Percentiles rank a stretch among this genome's conserved stretches.
Evolutionary conservation across 2,329 filamentous ascomycete species (phyloP).

Genomic region (Colletotrichum incanum): DNA sequence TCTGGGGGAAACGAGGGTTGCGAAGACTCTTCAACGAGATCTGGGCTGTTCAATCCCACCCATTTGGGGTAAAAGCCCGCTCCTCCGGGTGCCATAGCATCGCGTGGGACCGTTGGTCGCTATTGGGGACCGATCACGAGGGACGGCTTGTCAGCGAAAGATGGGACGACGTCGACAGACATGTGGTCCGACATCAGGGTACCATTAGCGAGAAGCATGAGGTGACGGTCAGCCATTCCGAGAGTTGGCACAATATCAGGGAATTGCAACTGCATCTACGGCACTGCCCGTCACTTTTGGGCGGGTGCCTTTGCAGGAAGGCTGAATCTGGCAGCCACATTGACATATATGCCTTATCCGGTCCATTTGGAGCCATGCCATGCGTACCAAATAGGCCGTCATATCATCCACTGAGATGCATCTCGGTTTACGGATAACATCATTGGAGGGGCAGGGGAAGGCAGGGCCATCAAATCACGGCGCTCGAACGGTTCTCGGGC

Average conservation of each 20-base stretch:
- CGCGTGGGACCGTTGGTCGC: conserved; percentile 13
- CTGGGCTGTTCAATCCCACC: conserved; percentile 18
- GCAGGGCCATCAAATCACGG: background rate
- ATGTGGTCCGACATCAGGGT: conserved; percentile 36
- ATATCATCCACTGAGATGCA: conserved; percentile 4
- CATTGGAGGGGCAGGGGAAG: conserved; percentile 1
- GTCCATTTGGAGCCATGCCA: conserved; percentile 19
- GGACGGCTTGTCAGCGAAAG: conserved; percentile 19
- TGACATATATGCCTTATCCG: conserved; percentile 20
- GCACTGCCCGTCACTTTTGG: conserved; percentile 7
- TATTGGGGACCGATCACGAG: conserved; percentile 33
- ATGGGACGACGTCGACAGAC: conserved; percentile 38
- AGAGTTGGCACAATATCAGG: conserved; percentile 11
- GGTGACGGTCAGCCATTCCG: conserved; percentile 6
- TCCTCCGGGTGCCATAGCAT: conserved; percentile 7
- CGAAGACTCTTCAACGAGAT: conserved; percentile 25
- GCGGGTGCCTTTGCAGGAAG: conserved; percentile 24
- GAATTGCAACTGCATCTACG: background rate
- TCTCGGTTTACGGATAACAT: background rate
- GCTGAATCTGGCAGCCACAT: conserved; percentile 23
- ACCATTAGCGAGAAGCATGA: conserved; percentile 18
- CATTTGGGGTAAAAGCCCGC: conserved; percentile 26
- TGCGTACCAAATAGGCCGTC: background rate
- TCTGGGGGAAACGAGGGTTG: conserved; percentile 26
- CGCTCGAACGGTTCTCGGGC: conserved; percentile 9